These are phyloP conservation scores for Dothistroma septosporum DNA, from an alignment of 2,329 filamentous ascomycete species.

Conservation along the genomic window DNA sequence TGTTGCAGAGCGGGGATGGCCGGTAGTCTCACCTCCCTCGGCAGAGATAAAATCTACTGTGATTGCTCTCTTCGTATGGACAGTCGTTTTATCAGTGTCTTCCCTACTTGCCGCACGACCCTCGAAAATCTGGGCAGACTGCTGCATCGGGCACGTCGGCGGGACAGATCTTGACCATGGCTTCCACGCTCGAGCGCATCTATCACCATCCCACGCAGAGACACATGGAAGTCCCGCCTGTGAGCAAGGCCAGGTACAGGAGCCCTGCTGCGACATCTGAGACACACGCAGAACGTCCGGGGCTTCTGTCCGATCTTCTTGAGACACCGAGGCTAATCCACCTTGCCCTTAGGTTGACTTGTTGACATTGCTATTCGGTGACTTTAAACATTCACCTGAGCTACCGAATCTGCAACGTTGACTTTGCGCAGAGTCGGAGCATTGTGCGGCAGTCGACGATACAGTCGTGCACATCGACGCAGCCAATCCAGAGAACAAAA, in stretches of 20 bases:
- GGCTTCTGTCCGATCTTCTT: too few relatives aligned
- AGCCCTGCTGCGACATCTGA: too few relatives aligned
- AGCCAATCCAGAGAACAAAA: slow-evolving; percentile 48
- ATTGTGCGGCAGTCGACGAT: slow-evolving; percentile 42
- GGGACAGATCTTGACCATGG: not conserved
- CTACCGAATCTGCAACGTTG: not conserved
- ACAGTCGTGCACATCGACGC: slow-evolving; percentile 57
- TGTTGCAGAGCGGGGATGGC: not conserved
- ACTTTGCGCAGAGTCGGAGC: slow-evolving; percentile 19
- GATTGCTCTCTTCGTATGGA: not conserved
- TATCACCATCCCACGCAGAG: slow-evolving; percentile 26
- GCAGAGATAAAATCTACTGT: not conserved
- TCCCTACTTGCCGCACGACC: not conserved
- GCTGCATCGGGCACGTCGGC: not conserved
- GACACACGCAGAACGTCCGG: too few relatives aligned
- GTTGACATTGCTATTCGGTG: slow-evolving; percentile 42
- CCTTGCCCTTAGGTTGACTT: too few relatives aligned
- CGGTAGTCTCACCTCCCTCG: not conserved
- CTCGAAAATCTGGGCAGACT: not conserved
- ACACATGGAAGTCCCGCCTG: slow-evolving; percentile 30
- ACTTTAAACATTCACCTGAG: not conserved
- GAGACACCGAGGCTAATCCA: too few relatives aligned
- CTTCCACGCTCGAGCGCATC: slow-evolving; percentile 18
- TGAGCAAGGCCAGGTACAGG: too few relatives aligned
- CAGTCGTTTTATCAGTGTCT: not conserved